phyloP scores from a whole-genome alignment of 805 yeast genomes.

The Metschnikowia borealis region DNA sequence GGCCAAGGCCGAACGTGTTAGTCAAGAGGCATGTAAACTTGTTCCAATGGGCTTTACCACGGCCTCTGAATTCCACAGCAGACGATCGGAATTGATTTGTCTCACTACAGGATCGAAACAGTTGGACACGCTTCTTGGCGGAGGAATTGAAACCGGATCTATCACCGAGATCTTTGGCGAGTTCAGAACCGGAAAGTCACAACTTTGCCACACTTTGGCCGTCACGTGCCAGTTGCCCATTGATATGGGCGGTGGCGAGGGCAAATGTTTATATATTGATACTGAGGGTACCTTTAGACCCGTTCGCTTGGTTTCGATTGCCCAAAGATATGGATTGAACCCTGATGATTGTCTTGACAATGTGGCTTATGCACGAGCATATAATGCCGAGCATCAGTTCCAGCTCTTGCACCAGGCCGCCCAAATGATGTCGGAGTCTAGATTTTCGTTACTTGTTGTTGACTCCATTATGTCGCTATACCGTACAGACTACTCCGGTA shows the following conservation, averaged over 20 bases:
- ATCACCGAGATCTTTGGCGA: slow-evolving; percentile 96
- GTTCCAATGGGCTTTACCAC: slow-evolving; percentile 98
- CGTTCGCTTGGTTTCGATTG: slow-evolving; percentile 80
- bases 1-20: slow-evolving; percentile 84
- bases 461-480: slow-evolving; percentile 96
- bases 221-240: slow-evolving; percentile 95
- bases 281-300: slow-evolving; percentile 98
- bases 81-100: slow-evolving; percentile 87
- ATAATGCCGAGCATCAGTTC: slow-evolving; percentile 93
- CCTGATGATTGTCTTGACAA: slow-evolving; percentile 94
- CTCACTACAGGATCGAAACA: slow-evolving; percentile 94
- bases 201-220: slow-evolving; percentile 92
- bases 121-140: slow-evolving; percentile 87
- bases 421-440: slow-evolving; percentile 90
- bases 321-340: slow-evolving; percentile 84
- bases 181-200: slow-evolving; percentile 96
- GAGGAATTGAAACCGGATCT: slow-evolving; percentile 96
- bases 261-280: slow-evolving; percentile 92
- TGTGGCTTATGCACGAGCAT: slow-evolving; percentile 96
- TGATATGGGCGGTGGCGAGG: slow-evolving; percentile 98
- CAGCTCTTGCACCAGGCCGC: slow-evolving; percentile 86
- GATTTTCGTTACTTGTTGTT: slow-evolving; percentile 87
- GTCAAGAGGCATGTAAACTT: slow-evolving; percentile 75
- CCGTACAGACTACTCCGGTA: slow-evolving; percentile 90
- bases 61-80: slow-evolving; percentile 87